Base-by-base conservation (phyloP, 306 rosid genomes). In the Ormosia emarginata region DNA sequence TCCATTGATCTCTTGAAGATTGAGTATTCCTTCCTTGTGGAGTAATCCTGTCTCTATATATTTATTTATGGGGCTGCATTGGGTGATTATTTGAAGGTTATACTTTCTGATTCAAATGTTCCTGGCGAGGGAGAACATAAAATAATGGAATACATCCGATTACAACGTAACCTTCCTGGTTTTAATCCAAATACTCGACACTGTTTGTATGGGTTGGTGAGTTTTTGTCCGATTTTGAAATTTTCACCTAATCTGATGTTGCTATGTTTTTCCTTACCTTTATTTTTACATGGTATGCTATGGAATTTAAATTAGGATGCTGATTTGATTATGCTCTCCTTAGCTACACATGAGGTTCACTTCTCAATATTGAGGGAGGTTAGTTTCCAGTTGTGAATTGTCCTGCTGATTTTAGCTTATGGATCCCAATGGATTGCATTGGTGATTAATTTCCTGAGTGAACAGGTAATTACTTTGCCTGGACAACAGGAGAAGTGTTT, bases 91-190 rank as follows among this genome's bases (percentile, higher is more conserved):
- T 90, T 89, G 88, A 95, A 95, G 99, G 99, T 92, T 88, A 90
- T 93, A 78, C 96, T 95, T 87, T 93, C 99, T 88, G 99, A 95
- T 90, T 87, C 99, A 59, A 95, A 95, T 66, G 97, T 87, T 72
- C 94, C 93, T 68, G 99, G 99, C 7, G 99, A 95, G 91, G 99
- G 99, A 70, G 96, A 95, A 76, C 99, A 95, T 87, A 95, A 95
- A 89, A 90, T 93, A 79, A 95, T 95, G 90, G 82, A 89, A 72
- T 95, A 93, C 79, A 93, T 95, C 69, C 94, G 98, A 71, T 81
- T 18, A 74, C 98, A 93, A 69, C 94, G 98, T 66, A 86, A 86
- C 87, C 90, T 90, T 76, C 89, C 89, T 29, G 98, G 99, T 52
- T 95, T 88, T 74, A 84, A 93, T 88, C 99, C 98, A 61, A 93